phyloP scores from a whole-genome alignment of 2,329 filamentous ascomycete genomes.

The Phyllosticta paracitricarpa region DNA sequence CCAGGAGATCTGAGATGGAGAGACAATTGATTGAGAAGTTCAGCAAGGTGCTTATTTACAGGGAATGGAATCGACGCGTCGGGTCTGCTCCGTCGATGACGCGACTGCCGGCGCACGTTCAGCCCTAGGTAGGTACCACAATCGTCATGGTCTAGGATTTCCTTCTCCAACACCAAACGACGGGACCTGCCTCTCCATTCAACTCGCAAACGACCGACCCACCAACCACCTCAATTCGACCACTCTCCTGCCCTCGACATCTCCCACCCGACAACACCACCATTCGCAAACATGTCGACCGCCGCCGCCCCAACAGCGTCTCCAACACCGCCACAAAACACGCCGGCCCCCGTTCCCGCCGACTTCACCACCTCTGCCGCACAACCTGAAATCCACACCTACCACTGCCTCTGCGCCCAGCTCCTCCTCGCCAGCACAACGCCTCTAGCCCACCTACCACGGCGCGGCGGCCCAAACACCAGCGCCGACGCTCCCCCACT shows the following conservation, averaged over 20 bases:
- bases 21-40: no score
- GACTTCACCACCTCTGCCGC: slow-evolving; percentile 14
- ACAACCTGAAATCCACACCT: slow-evolving; percentile 38
- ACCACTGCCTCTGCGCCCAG: slow-evolving; percentile 58
- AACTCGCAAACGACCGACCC: not conserved
- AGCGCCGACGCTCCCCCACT: slow-evolving; percentile 19
- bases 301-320: not conserved
- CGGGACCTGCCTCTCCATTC: not conserved
- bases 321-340: not conserved
- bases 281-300: not conserved
- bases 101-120: not conserved
- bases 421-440: slow-evolving; percentile 53
- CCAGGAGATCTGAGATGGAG: no score
- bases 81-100: no score
- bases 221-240: not conserved
- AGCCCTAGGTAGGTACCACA: no score
- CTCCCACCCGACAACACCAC: not conserved
- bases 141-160: no score
- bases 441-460: slow-evolving; percentile 42
- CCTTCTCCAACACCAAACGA: not conserved
- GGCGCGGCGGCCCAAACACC: slow-evolving; percentile 33
- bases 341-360: not conserved
- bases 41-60: no score
- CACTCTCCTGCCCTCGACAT: not conserved
- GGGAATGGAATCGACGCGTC: no score